Conservation (phyloP, 345 rosid species). For the Chamaenerion angustifolium region DNA sequence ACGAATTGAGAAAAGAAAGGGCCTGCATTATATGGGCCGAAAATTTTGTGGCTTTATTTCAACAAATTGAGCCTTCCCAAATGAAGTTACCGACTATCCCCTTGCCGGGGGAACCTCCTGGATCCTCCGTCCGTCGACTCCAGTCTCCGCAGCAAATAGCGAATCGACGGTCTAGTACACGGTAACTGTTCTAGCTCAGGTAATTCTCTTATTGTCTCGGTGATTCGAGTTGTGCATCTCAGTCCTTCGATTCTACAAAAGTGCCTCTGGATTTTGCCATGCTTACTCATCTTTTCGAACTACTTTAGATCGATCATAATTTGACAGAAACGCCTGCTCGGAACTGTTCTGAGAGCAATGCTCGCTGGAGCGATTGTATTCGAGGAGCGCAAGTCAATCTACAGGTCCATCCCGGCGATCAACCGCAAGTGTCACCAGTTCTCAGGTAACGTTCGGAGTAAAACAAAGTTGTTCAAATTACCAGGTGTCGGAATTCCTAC, state of each 20-base stretch:
- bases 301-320: not conserved
- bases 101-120: too few relatives aligned
- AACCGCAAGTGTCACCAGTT: conserved; percentile 17
- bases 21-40: not conserved
- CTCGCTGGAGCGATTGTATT: conserved; percentile 39
- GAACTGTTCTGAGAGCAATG: conserved; percentile 49
- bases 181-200: conserved; percentile 64
- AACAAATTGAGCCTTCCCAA: not conserved
- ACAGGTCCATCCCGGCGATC: conserved; percentile 31
- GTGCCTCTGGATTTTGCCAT: not conserved
- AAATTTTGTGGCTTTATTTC: not conserved
- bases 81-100: too few relatives aligned
- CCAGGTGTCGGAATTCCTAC: too few relatives aligned
- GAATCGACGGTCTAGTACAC: not conserved
- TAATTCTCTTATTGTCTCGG: not conserved
- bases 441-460: conserved; percentile 31
- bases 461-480: not conserved
- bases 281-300: not conserved
- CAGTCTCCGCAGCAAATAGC: not conserved
- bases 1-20: too few relatives aligned
- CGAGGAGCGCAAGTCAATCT: conserved; percentile 61
- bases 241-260: too few relatives aligned
- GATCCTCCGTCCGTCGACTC: not conserved
- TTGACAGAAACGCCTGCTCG: conserved; percentile 67
- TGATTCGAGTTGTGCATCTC: too few relatives aligned